A percentile compares a stretch with the other conserved stretches of the same genome.
phyloP scores from a whole-genome alignment of 306 rosid species.

The Prunus padus region DNA sequence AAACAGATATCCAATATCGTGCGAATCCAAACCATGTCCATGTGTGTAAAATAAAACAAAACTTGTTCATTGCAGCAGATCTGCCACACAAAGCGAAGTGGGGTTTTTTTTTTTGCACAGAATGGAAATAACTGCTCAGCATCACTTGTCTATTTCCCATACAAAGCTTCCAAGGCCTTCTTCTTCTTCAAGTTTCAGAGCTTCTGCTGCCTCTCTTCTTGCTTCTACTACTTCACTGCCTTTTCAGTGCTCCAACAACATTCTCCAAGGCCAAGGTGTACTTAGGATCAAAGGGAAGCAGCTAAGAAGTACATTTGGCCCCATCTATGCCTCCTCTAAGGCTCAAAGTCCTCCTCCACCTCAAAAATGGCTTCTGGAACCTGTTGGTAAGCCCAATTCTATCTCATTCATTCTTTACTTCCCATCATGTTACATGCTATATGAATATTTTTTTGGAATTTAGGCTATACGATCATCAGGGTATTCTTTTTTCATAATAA shows the following conservation, averaged over 20 bases:
- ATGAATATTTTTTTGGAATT: too few species aligned
- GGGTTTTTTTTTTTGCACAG: background rate
- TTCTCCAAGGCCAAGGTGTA: slow-evolving; percentile 19
- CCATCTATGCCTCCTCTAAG: slow-evolving; percentile 38
- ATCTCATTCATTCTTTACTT: background rate
- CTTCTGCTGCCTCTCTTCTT: slow-evolving; percentile 38
- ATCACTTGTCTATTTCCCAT: background rate
- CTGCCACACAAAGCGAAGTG: background rate
- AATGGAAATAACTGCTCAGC: background rate
- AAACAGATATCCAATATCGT: background rate
- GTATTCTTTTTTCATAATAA: too few species aligned
- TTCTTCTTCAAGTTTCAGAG: slow-evolving; percentile 31
- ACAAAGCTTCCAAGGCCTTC: background rate
- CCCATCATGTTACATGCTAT: background rate
- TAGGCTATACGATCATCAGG: too few species aligned
- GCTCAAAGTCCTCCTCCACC: slow-evolving; percentile 30
- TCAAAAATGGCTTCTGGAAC: slow-evolving; percentile 81
- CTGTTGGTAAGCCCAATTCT: slow-evolving; percentile 58
- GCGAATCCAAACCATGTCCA: background rate
- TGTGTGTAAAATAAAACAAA: background rate
- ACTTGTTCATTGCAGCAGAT: background rate
- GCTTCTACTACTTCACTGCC: slow-evolving; percentile 31
- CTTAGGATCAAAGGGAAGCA: slow-evolving; percentile 25
- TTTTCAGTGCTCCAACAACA: slow-evolving; percentile 33
- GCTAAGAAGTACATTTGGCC: slow-evolving; percentile 23